These are phyloP conservation scores for Coemansia sp. DNA, from an alignment of 192 early-diverging fungal genomes.

Conservation along the genomic window DNA sequence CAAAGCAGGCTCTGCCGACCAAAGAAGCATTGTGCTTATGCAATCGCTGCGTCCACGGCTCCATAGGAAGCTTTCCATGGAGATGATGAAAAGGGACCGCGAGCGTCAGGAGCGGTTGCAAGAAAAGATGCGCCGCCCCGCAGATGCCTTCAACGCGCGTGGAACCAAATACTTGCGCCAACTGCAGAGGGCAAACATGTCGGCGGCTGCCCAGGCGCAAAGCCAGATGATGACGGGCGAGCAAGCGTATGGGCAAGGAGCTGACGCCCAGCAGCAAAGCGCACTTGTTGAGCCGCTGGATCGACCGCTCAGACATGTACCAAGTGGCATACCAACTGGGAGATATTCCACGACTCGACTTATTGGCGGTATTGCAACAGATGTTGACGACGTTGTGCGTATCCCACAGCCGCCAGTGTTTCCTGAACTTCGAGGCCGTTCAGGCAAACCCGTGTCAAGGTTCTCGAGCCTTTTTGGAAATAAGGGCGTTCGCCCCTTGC, in stretches of 20 bases:
- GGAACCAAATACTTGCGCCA: conserved; percentile 1
- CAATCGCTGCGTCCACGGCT: conserved; percentile 31
- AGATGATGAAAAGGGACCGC: conserved; percentile 47
- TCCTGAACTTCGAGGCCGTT: conserved; percentile 35
- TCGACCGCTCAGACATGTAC: conserved; percentile 2
- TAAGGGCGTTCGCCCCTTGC: conserved; percentile 28
- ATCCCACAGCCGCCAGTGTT: conserved; percentile 39
- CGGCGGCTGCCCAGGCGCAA: not conserved
- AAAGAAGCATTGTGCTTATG: not conserved
- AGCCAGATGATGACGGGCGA: not conserved
- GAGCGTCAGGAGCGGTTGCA: conserved; percentile 37
- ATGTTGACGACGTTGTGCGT: conserved; percentile 32
- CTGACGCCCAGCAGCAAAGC: not conserved
- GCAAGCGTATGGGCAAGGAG: not conserved
- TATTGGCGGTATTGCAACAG: conserved; percentile 42
- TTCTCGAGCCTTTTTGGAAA: conserved; percentile 18
- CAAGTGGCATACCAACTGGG: conserved; percentile 1
- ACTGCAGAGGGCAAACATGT: conserved; percentile 1
- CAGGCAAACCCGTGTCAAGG: conserved; percentile 22
- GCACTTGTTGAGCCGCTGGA: conserved; percentile 10
- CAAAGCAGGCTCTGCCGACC: not conserved
- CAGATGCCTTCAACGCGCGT: conserved; percentile 18
- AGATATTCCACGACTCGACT: conserved; percentile 35
- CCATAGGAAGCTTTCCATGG: conserved; percentile 48
- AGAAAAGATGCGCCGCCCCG: conserved; percentile 31